These are phyloP conservation scores for Mallotus japonicus DNA, from an alignment of 441 rosid genomes.

Conservation along the genomic window DNA sequence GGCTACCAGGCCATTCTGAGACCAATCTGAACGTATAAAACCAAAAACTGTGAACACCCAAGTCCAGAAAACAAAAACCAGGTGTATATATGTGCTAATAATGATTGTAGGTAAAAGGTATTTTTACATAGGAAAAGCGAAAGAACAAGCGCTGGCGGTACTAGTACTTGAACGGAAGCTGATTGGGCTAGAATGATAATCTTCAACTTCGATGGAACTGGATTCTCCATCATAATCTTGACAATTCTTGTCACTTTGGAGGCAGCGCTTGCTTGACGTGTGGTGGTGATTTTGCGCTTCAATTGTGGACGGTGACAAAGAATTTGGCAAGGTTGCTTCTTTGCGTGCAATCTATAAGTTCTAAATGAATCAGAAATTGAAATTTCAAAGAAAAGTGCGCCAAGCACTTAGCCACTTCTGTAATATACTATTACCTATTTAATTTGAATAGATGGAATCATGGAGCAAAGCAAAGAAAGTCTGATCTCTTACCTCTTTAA, in stretches of 20 bases:
- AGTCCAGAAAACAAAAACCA: background rate
- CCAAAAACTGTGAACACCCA: background rate
- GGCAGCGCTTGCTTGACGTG: no score
- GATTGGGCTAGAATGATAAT: background rate
- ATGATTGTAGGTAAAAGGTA: background rate
- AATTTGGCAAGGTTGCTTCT: background rate
- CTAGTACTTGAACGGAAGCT: background rate
- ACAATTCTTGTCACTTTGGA: background rate
- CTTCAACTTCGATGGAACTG: background rate
- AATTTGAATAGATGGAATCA: no score
- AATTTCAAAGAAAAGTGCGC: background rate
- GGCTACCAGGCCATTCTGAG: conserved; percentile 43
- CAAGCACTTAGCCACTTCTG: background rate
- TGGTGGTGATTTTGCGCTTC: background rate
- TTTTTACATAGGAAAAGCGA: conserved; percentile 19
- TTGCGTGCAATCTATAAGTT: conserved; percentile 1
- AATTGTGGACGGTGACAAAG: background rate
- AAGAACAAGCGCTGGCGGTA: conserved; percentile 4
- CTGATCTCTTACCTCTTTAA: background rate
- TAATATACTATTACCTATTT: no score
- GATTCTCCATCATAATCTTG: background rate
- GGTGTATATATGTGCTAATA: no score
- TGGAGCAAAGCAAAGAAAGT: background rate
- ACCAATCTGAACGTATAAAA: conserved; percentile 33
- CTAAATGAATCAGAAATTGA: background rate